These are phyloP conservation scores for Pichia sp. DNA, from an alignment of 1,139 yeast species.

Conservation along the genomic window DNA sequence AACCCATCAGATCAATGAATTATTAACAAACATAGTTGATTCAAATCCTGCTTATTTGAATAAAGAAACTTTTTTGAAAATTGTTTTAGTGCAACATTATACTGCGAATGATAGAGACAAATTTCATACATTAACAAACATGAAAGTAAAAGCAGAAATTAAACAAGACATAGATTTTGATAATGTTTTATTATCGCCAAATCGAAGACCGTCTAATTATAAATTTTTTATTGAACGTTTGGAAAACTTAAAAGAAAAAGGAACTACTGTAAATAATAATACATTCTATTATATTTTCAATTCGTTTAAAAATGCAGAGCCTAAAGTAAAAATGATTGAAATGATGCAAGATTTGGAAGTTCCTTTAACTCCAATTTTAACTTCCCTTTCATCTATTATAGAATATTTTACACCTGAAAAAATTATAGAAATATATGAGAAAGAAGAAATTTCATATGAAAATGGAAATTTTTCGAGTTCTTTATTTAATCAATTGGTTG, in stretches of 20 bases:
- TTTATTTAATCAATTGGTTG: constrained; percentile 19
- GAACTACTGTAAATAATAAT: constrained; percentile 18
- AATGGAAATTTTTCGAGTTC: constrained; percentile 5
- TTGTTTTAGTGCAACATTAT: constrained; percentile 19
- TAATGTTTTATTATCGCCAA: constrained; percentile 20
- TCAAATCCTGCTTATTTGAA: constrained; percentile 13
- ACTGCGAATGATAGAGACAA: constrained; percentile 13
- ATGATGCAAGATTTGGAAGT: constrained; percentile 21
- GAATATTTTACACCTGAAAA: constrained; percentile 13
- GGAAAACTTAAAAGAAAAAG: constrained; percentile 13
- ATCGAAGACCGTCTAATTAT: constrained; percentile 15
- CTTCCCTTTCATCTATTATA: constrained; percentile 11
- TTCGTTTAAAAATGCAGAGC: constrained; percentile 14
- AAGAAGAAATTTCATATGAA: constrained; percentile 10
- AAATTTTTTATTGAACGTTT: constrained; percentile 17
- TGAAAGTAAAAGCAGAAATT: constrained; percentile 19
- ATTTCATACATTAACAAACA: constrained; percentile 17
- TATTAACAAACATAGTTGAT: constrained; percentile 14
- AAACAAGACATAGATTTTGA: constrained; percentile 25
- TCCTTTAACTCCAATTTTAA: constrained; percentile 19
- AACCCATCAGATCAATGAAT: constrained; percentile 10
- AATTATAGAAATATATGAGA: constrained; percentile 13
- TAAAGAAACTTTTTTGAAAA: constrained; percentile 19
- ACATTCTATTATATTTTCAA: constrained; percentile 26
- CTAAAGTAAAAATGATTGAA: constrained; percentile 18